phyloP scores from a whole-genome alignment of 345 rosid genomes.

The Gossypium sturtianum region DNA sequence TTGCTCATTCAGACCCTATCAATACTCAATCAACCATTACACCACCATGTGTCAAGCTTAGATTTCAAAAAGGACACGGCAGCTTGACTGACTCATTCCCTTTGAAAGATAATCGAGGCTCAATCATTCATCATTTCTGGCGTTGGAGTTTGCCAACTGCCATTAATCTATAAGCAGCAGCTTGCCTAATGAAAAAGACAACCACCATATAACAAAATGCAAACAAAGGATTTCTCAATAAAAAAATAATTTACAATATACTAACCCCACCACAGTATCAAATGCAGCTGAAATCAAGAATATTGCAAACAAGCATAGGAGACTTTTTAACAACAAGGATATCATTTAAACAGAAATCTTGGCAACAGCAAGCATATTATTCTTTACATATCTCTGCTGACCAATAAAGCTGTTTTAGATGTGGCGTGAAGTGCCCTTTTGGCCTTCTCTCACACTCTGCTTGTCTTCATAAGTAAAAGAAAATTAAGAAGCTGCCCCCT shows the following conservation, averaged over 20 bases:
- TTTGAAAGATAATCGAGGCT: neutral
- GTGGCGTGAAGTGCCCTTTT: neutral
- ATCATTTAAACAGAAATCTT: neutral
- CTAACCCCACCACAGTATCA: neutral
- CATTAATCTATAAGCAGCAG: neutral
- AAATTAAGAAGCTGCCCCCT: constrained; percentile 29
- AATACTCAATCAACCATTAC: neutral
- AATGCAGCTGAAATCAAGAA: neutral
- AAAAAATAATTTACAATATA: neutral
- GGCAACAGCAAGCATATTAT: neutral
- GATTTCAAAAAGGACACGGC: neutral
- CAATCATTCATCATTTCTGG: constrained; percentile 6
- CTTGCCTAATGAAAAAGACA: neutral
- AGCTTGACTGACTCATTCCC: neutral
- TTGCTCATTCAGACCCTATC: too few relatives aligned
- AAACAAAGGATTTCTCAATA: neutral
- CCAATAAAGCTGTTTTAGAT: neutral
- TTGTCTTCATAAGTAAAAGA: neutral
- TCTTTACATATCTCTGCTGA: neutral
- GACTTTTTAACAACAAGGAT: constrained; percentile 1
- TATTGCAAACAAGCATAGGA: neutral
- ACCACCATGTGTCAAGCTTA: neutral
- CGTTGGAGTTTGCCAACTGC: neutral
- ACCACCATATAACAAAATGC: neutral
- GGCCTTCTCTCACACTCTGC: neutral